Base-by-base conservation (phyloP, 371 early-diverging fungal species). In the Apophysomyces sp. region DNA sequence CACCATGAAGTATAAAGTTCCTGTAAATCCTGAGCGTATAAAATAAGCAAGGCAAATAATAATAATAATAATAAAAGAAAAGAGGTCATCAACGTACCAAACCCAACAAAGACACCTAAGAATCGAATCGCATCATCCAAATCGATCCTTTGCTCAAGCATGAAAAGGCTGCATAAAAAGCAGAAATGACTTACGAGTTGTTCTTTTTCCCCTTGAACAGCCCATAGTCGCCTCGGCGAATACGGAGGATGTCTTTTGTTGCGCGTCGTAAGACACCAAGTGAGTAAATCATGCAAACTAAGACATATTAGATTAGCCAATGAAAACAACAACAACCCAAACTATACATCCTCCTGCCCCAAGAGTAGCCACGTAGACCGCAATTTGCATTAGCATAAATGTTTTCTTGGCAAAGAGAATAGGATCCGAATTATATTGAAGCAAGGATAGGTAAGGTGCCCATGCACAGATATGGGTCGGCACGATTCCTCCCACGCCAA, bases 71-170 rank as follows among this genome's bases (percentile, higher is more conserved):
- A 9, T 29, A 28, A 41, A 37, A 41, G n/a, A 16, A 58, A 4
- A 27, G 0, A 36, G 30, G 39, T 3, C 32, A 2, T 55, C 7
- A 0, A 32, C 55, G 30, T 71, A 73, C 79, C 82, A 61, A 81
- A 81, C 6, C 82, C 82, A 41, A 78, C 68, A 34, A 67, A 65
- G 2, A 78, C 78, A 15, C 82, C 82, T 13, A 81, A 53, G 39
- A 77, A 78, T 0, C 82, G 82, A 27, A 81, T 76, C 18, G 75
- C 71, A 55, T 81, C 82, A 61, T 81, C 79, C 26, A 81, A 26
- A 58, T 78, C 74, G 36, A 78, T 72, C n/a, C 78, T 81, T n/a
- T n/a, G n/a, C n/a, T n/a, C n/a, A n/a, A 11, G 13, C 49, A 44
- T 8, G 13, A 15, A 16, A 37, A 26, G 15, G 55, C 41, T 40